phyloP scores from a whole-genome alignment of 129 eudicot species.

The Kitagawia praeruptora region DNA sequence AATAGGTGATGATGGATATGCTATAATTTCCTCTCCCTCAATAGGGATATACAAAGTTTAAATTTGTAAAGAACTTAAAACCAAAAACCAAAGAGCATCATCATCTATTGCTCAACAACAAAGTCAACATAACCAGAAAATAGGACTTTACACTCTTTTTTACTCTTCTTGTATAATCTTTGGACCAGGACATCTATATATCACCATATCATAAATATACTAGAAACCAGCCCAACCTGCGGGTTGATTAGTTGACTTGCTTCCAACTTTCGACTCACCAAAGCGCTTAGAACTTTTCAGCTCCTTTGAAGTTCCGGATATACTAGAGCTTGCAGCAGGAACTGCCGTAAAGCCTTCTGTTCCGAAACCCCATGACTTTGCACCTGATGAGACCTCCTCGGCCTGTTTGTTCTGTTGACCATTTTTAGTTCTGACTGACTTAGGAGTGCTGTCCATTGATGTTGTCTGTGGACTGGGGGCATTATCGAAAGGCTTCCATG shows the following conservation, averaged over 20 bases:
- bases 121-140: background rate
- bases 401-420: conserved; percentile 45
- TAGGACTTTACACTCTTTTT: background rate
- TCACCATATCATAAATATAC: background rate
- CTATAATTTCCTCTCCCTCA: background rate
- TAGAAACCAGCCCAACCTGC: conserved; percentile 99
- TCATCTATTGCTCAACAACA: conserved; percentile 1
- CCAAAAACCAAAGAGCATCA: conserved; percentile 2
- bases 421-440: conserved; percentile 77
- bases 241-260: conserved; percentile 74
- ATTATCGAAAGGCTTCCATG: conserved; percentile 75
- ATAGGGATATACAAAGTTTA: background rate
- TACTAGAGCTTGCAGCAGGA: conserved; percentile 49
- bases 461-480: conserved; percentile 27
- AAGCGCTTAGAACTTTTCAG: conserved; percentile 34
- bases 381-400: conserved; percentile 25
- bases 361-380: conserved; percentile 63
- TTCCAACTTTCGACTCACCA: conserved; percentile 48
- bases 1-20: background rate
- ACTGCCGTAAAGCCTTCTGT: conserved; percentile 68
- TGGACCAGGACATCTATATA: background rate
- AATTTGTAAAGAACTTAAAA: background rate
- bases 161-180: background rate
- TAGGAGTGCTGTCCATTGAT: conserved; percentile 23
- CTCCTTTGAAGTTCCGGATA: conserved; percentile 24